Evolutionary conservation across 371 early-diverging fungal genomes (phyloP), one percentile per base, ranked within the genome.

Genomic region (Coelomomyces lativittatus): DNA sequence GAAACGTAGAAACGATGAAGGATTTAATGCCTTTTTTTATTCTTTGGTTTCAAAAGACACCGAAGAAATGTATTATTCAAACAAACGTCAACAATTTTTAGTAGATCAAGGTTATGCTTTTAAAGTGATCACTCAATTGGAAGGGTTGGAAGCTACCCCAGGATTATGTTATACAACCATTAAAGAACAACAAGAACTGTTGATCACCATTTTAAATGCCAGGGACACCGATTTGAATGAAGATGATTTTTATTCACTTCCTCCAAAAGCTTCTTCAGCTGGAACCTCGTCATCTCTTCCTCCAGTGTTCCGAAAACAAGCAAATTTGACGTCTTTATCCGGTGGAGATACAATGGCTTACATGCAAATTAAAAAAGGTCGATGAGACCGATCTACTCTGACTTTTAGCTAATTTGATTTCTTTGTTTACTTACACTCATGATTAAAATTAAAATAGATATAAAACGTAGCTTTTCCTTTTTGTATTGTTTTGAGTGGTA

Each of bases 21-120:
- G 95, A 0, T 82, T 81, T 59, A 93, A 91, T 57, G 97, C 97
- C 2, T 92, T 85, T 63, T 99, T 98, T 57, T 99, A 98, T 58
- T 88, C 96, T 4, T 67, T 98, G 24, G 98, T 99, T 8, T 84
- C 86, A 34, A 83, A 83, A 50, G 98, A 99, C 64, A 99, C 99
- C 0, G 89, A 97, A 57, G 99, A 99, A 66, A 96, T 98, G 86
- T 89, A 80, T 50, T 99, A 96, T 56, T 88, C 91, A n/a, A 79
- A 87, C 15, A 95, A 93, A 60, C 80, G 99, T 34, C 92, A 96
- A 61, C 96, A 95, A 63, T 99, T 98, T 62, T 63, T 99, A 54
- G 86, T 99, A 35, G 99, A 99, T 62, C 99, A 99, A 64, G 99
- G 99, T 1, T 99, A 99, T 63, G 84, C 93, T 21, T 99, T 96